These are phyloP conservation scores for Rhodosporidiobolus sp. DNA, from an alignment of 768 basidiomycete genomes.

Conservation along the genomic window DNA sequence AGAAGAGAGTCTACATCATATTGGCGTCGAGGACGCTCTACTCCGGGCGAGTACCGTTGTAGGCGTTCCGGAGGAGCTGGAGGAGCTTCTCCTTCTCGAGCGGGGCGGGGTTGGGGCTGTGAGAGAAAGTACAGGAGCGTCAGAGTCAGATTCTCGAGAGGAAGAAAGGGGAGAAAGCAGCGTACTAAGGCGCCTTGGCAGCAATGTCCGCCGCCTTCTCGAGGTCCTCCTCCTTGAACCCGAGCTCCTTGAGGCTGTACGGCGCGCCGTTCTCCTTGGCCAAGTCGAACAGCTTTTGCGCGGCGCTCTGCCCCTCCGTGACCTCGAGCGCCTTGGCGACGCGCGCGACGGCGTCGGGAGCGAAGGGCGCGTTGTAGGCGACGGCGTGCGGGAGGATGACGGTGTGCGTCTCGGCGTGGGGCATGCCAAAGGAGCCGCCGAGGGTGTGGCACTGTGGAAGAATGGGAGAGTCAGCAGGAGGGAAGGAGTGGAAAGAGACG, in stretches of 20 bases:
- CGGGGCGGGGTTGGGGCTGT: constrained; percentile 50
- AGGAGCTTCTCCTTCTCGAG: constrained; percentile 47
- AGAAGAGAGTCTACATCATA: no score
- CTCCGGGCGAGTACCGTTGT: no score
- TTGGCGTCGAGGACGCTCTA: no score
- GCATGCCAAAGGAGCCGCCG: constrained; percentile 52
- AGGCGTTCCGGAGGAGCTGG: constrained; percentile 31
- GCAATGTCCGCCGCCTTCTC: constrained; percentile 52
- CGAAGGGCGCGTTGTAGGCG: constrained; percentile 52
- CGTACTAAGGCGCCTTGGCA: constrained; percentile 48
- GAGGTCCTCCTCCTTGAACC: constrained; percentile 53
- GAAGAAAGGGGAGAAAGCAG: background rate
- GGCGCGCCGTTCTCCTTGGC: constrained; percentile 47
- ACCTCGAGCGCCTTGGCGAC: constrained; percentile 48
- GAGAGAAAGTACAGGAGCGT: no score
- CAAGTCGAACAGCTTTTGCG: constrained; percentile 46
- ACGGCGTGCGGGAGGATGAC: constrained; percentile 53
- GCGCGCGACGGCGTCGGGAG: constrained; percentile 47
- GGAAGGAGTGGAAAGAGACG: background rate
- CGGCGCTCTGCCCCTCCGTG: constrained; percentile 35
- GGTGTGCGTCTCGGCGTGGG: constrained; percentile 54
- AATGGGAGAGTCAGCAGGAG: background rate
- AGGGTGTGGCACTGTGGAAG: constrained; percentile 42
- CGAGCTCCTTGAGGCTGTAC: constrained; percentile 48
- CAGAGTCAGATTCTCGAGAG: background rate